Evolutionary conservation across 139 green algal species (phyloP).

Genomic region (Chlorella sp.): DNA sequence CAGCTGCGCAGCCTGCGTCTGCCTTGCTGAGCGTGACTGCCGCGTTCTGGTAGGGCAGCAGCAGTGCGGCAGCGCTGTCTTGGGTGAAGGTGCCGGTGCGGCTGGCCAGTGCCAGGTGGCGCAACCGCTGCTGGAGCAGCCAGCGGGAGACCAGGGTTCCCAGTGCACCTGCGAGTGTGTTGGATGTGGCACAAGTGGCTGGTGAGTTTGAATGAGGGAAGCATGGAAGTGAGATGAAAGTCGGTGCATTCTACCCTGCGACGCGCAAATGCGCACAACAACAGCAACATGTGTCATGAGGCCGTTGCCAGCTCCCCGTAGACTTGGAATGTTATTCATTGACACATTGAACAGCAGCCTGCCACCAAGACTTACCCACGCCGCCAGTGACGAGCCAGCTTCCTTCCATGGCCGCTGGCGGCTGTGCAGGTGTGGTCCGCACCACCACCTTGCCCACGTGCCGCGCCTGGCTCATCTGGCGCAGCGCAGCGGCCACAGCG

Average conservation of each 20-base stretch:
- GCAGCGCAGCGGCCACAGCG: constrained; percentile 70
- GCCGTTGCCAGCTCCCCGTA: too few species aligned
- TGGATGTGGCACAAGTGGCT: not conserved
- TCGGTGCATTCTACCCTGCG: not conserved
- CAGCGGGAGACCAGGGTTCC: constrained; percentile 43
- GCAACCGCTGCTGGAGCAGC: constrained; percentile 37
- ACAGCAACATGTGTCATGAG: not conserved
- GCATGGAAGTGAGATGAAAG: not conserved
- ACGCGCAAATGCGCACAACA: not conserved
- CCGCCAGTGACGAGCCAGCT: constrained; percentile 24
- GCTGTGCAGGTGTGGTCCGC: not conserved
- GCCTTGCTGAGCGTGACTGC: constrained; percentile 40
- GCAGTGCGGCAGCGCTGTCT: not conserved
- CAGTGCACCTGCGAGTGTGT: constrained; percentile 11
- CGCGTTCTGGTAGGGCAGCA: not conserved
- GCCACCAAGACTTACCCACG: not conserved
- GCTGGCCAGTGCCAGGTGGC: constrained; percentile 29
- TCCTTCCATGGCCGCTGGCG: not conserved
- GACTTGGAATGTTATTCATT: not conserved
- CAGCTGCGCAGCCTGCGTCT: constrained; percentile 28
- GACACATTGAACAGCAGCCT: not conserved
- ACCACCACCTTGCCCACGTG: constrained; percentile 92
- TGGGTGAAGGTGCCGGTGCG: constrained; percentile 32
- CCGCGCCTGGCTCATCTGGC: constrained; percentile 83
- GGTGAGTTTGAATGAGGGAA: not conserved